These are phyloP conservation scores for Detonula confervacea DNA, from an alignment of 352 stramenopile genomes.

Conservation along the genomic window DNA sequence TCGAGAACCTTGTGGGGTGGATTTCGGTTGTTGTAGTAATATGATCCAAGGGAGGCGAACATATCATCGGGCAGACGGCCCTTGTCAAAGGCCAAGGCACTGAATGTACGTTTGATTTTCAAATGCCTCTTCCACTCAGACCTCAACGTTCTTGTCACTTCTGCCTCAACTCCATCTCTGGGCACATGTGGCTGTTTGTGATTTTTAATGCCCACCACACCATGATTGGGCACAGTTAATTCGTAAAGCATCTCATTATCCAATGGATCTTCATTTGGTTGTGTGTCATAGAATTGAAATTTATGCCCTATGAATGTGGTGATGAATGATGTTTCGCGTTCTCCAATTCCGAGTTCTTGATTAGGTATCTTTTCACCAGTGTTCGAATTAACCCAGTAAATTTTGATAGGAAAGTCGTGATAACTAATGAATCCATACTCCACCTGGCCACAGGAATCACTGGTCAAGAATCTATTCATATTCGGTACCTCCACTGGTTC, in stretches of 20 bases:
- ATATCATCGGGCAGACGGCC: slow-evolving; percentile 76
- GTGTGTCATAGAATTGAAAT: slow-evolving; percentile 58
- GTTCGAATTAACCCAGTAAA: slow-evolving; percentile 61
- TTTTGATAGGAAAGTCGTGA: slow-evolving; percentile 35
- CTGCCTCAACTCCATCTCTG: slow-evolving; percentile 31
- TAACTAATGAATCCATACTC: slow-evolving; percentile 76
- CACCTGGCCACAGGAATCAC: slow-evolving; percentile 50
- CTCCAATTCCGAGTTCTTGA: slow-evolving; percentile 49
- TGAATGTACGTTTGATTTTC: slow-evolving; percentile 76
- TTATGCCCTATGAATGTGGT: slow-evolving; percentile 67
- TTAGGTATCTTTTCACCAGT: slow-evolving; percentile 34
- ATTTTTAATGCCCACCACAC: slow-evolving; percentile 43
- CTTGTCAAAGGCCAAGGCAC: slow-evolving; percentile 72
- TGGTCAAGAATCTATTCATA: slow-evolving; percentile 19
- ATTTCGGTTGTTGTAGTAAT: slow-evolving; percentile 84
- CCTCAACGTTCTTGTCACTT: slow-evolving; percentile 53
- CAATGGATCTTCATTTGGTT: slow-evolving; percentile 39
- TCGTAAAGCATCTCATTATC: slow-evolving; percentile 39
- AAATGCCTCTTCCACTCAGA: slow-evolving; percentile 66
- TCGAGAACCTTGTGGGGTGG: slow-evolving; percentile 36
- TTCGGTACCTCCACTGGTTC: slow-evolving; percentile 7
- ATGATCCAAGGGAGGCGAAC: slow-evolving; percentile 77
- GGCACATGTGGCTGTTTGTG: slow-evolving; percentile 23
- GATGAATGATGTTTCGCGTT: slow-evolving; percentile 73
- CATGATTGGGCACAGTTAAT: slow-evolving; percentile 36